These are phyloP conservation scores for Przewalskia tangutica DNA, from an alignment of 257 asterid species.

Conservation along the genomic window DNA sequence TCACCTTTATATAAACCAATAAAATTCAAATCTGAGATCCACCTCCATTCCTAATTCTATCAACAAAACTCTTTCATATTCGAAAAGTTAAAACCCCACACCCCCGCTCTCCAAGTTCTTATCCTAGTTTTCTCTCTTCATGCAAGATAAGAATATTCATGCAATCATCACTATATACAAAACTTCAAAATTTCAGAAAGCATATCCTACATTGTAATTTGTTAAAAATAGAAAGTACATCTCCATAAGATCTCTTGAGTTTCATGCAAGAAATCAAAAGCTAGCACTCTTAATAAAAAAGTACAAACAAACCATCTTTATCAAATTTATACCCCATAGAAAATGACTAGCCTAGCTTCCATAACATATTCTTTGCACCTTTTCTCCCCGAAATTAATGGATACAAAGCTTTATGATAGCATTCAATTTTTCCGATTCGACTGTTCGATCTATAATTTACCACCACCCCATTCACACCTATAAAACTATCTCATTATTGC, in stretches of 20 bases:
- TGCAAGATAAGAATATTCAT: conserved; percentile 63
- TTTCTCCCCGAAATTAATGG: no score
- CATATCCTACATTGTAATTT: background rate
- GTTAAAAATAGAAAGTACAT: background rate
- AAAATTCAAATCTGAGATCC: background rate
- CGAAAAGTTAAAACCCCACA: background rate
- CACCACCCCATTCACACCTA: no score
- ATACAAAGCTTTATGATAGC: no score
- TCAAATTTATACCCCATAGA: background rate
- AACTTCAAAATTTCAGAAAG: background rate
- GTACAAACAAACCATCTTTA: background rate
- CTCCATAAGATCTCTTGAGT: conserved; percentile 34
- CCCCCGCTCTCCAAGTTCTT: background rate
- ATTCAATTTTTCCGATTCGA: no score
- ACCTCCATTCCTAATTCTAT: background rate
- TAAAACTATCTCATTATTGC: background rate
- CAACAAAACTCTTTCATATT: background rate
- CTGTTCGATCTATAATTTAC: no score
- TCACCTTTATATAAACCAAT: background rate
- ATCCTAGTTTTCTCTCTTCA: background rate
- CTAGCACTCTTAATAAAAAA: background rate
- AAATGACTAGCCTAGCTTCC: background rate
- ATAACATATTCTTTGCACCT: background rate
- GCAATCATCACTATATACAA: background rate
- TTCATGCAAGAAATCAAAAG: conserved; percentile 46